A percentile compares a stretch with the other conserved stretches of the same genome.
These are phyloP conservation scores for Solanum hybrid DNA, from an alignment of 305 asterid genomes.

Conservation along the genomic window DNA sequence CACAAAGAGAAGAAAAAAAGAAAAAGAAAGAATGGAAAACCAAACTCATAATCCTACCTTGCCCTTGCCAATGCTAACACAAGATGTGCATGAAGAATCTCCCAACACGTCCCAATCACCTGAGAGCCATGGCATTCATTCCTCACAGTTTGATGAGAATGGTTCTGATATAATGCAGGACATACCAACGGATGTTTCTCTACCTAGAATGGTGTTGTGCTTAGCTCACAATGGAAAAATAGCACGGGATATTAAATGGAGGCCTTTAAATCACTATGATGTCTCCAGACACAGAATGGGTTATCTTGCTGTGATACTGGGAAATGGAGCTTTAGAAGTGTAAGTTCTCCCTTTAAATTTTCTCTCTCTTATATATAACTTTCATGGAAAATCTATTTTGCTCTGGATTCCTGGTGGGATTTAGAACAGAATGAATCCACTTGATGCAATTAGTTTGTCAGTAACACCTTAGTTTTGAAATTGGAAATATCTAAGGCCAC, in stretches of 20 bases:
- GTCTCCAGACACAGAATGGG: constrained; percentile 65
- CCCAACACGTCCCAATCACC: constrained; percentile 12
- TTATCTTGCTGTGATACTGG: constrained; percentile 84
- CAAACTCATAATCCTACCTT: constrained; percentile 14
- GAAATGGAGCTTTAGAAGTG: constrained; percentile 97
- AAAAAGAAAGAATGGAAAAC: constrained; percentile 14
- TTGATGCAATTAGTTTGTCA: background rate
- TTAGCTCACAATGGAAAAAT: constrained; percentile 91
- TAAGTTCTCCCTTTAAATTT: constrained; percentile 24
- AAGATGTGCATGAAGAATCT: constrained; percentile 25
- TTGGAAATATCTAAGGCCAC: background rate
- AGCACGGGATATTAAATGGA: constrained; percentile 96
- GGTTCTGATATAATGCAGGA: constrained; percentile 11
- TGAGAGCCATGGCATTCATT: constrained; percentile 15
- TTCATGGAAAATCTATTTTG: background rate
- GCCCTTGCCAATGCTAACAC: constrained; percentile 9
- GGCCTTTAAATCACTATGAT: constrained; percentile 41
- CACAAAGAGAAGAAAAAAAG: constrained; percentile 14
- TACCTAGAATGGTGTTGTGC: constrained; percentile 79
- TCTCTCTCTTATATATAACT: background rate
- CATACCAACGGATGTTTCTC: constrained; percentile 47
- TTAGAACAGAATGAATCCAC: background rate
- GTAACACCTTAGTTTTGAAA: background rate
- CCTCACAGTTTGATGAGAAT: constrained; percentile 17
- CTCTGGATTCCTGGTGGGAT: background rate